Conservation (phyloP, 2,329 filamentous ascomycete species). For the Penicillium sp. region DNA sequence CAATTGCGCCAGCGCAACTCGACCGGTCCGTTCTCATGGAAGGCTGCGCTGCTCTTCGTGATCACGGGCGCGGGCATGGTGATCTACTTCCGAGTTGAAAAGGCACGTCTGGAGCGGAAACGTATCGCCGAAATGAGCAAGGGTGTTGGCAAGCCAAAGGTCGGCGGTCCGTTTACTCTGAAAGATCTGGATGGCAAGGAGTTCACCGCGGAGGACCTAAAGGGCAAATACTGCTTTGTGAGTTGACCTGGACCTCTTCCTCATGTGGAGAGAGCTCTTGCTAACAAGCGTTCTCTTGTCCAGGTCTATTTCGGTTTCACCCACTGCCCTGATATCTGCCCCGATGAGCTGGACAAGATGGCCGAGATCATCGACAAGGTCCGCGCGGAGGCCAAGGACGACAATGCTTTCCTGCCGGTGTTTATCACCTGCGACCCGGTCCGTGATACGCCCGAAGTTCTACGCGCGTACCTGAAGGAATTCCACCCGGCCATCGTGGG, state of each 20-base stretch:
- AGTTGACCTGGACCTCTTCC: conserved; percentile 14
- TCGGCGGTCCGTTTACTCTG: conserved; percentile 80
- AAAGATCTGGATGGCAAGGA: conserved; percentile 73
- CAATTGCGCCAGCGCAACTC: conserved; percentile 39
- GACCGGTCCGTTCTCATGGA: conserved; percentile 77
- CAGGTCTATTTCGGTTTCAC: conserved; percentile 98
- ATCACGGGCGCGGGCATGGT: conserved; percentile 70
- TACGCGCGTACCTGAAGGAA: conserved; percentile 81
- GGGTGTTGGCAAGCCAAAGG: conserved; percentile 85
- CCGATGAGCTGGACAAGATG: conserved; percentile 99
- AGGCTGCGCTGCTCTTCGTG: conserved; percentile 81
- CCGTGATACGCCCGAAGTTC: conserved; percentile 76
- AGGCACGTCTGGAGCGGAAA: conserved; percentile 82
- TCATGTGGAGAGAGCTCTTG: background rate
- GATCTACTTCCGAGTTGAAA: conserved; percentile 90
- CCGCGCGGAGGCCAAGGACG: conserved; percentile 35
- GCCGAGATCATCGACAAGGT: conserved; percentile 81
- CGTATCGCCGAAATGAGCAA: conserved; percentile 87
- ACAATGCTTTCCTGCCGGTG: conserved; percentile 62
- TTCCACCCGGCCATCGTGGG: conserved; percentile 86
- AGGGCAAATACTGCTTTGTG: conserved; percentile 68
- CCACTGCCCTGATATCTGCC: conserved; percentile 97
- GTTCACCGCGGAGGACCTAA: conserved; percentile 75
- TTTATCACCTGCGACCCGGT: conserved; percentile 96
- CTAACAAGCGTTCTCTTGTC: conserved; percentile 5